A percentile compares a stretch with the other conserved stretches of the same genome.
Evolutionary conservation across 2,329 filamentous ascomycete species (phyloP).

Genomic region (Didymosphaeria variabile): DNA sequence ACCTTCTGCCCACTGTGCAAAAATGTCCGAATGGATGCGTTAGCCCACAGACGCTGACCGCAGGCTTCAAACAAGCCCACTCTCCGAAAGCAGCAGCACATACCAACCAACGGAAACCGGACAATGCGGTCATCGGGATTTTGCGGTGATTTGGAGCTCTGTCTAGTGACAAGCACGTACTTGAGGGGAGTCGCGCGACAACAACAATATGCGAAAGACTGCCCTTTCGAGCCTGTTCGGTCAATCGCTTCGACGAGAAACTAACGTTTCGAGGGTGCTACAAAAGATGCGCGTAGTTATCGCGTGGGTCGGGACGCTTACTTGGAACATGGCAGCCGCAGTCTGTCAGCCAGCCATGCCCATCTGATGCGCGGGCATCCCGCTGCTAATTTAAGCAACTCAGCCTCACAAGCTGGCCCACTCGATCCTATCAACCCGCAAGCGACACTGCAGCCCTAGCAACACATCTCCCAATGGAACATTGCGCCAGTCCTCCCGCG

Average conservation of each 20-base stretch:
- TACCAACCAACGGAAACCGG: conserved; percentile 10
- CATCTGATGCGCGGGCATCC: not conserved
- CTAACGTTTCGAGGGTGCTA: not conserved
- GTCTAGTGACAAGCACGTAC: not conserved
- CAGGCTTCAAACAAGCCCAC: conserved; percentile 12
- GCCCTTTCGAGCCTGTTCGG: not conserved
- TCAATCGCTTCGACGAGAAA: not conserved
- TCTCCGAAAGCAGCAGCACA: conserved; percentile 12
- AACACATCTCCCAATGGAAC: not conserved
- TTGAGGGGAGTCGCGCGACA: not conserved
- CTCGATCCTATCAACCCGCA: conserved; percentile 6
- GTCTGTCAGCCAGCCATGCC: conserved; percentile 10
- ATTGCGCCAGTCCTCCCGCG: not conserved
- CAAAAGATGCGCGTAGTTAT: not conserved
- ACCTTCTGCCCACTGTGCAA: conserved; percentile 7
- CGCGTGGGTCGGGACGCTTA: conserved; percentile 6
- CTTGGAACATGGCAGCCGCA: conserved; percentile 4
- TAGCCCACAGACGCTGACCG: conserved; percentile 4
- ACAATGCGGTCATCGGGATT: not conserved
- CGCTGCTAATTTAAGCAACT: conserved; percentile 18
- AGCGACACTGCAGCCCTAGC: not conserved
- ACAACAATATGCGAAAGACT: not conserved
- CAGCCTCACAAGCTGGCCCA: conserved; percentile 17
- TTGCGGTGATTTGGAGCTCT: conserved; percentile 1
- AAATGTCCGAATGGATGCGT: conserved; percentile 4